Evolutionary conservation across 768 basidiomycete species (phyloP), one percentile per base, ranked within the genome.

Genomic region (Cantharellus cinnabarinus): DNA sequence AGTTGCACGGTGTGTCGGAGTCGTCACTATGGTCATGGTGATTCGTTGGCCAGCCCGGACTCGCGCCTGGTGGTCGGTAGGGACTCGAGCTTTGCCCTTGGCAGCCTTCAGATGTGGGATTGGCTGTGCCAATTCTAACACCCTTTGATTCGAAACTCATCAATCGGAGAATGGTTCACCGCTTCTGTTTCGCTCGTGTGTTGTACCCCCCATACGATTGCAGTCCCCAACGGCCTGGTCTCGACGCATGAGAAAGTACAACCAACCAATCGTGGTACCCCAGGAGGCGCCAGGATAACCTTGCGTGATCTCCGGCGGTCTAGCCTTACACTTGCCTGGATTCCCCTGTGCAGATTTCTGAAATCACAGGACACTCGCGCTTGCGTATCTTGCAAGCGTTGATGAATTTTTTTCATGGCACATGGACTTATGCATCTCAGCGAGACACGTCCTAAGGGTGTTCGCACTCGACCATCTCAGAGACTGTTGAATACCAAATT

Each of bases 191-290:
- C 20, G 20, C 20, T 29, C 20, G 20, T 29, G 20, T 29, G 20
- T 7, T n/a, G 48, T 38, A 52, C 52, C 38, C 14, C 52, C 52
- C 7, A 37, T 10, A 38, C 56, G 51, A 34, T 29, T 39, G 3
- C 58, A 59, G 51, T 63, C 59, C 34, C 71, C 81, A 41, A 91
- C 88, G 3, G 90, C 90, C 5, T 73, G 88, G 52, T 77, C 85
- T 62, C 77, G 90, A 50, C 74, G 94, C 58, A 94, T 93, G 91
- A 90, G 85, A 2, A 91, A 95, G 66, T 89, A 89, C 75, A 86
- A 82, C 69, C 85, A 87, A 64, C 76, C 89, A 66, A 87, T 83
- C 1, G 74, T 87, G 4, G 81, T 29, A 29, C 20, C 20, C 20
- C 20, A 29, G 82, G 73, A 85, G 85, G 63, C 82, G 86, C 14